Evolutionary conservation across 345 rosid genomes (phyloP), one percentile per base, ranked within the genome.

Genomic region (Punica granatum): DNA sequence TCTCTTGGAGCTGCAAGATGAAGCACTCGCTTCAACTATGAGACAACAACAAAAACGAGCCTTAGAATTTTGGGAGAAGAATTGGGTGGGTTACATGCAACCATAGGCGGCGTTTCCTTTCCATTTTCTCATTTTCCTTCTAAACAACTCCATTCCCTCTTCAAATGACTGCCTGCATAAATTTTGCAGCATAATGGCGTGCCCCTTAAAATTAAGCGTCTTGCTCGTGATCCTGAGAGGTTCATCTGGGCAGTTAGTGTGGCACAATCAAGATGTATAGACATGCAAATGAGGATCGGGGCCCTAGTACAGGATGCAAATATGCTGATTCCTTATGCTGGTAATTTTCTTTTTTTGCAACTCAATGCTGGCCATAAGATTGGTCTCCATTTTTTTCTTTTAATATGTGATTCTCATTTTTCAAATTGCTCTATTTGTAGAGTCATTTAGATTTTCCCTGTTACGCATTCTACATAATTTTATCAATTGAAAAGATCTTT

Each of bases 241-340:
- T 86, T 93, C 65, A 77, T 79, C 44, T 90, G 98, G 97, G 98
- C 96, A 42, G 86, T 88, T 71, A 71, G 87, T 65, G 81, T 93
- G 31, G 98, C 89, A n/a, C 93, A 92, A 65, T 82, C 97, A 72
- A 84, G 96, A 51, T 81, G 94, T 78, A 78, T 93, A 58, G 80
- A 81, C 81, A 82, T 90, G 90, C 84, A 85, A 77, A 72, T 90
- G 67, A 90, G 98, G 76, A 71, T 89, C 15, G 97, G 92, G 51
- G 94, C 97, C 44, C 82, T 93, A 49, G 76, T 82, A 74, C 98
- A 90, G 84, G 91, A 93, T 70, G 72, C 89, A 70, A 86, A 93
- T 69, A 90, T 93, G 98, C 67, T 93, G 71, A 76, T 93, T 72
- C 96, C 98, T 74, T 93, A 93, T 83, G 94, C 94, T 73, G 98